These are phyloP conservation scores for Alternaria triticimaculans DNA, from an alignment of 2,329 filamentous ascomycete species.

Conservation along the genomic window DNA sequence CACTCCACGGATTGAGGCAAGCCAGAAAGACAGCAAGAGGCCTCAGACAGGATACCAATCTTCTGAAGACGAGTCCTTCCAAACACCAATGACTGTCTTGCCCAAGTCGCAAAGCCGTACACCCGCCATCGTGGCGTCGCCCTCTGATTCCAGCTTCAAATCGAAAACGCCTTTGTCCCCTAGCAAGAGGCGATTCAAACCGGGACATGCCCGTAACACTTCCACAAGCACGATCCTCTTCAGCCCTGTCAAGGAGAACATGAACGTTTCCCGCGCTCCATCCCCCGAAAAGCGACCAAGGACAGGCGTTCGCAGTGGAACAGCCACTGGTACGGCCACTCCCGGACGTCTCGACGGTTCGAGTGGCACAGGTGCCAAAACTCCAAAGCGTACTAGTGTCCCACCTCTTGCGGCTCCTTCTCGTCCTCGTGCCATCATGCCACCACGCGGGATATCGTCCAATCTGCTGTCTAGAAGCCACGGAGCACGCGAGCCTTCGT, in stretches of 20 bases:
- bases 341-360: conserved; percentile 39
- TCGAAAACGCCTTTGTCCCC: conserved; percentile 43
- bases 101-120: conserved; percentile 37
- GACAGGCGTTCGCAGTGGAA: conserved; percentile 41
- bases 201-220: conserved; percentile 72
- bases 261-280: conserved; percentile 43
- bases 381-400: conserved; percentile 50
- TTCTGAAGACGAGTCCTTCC: conserved; percentile 53
- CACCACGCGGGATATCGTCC: conserved; percentile 61
- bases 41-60: conserved; percentile 37
- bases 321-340: conserved; percentile 38
- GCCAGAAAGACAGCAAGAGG: conserved; percentile 37
- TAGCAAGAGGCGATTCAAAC: conserved; percentile 32
- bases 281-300: conserved; percentile 41
- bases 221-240: conserved; percentile 87
- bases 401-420: conserved; percentile 35
- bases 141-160: conserved; percentile 43
- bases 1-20: conserved; percentile 22
- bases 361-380: conserved; percentile 44
- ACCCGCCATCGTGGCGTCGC: conserved; percentile 29
- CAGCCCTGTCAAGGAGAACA: conserved; percentile 64
- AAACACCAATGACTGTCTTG: conserved; percentile 49
- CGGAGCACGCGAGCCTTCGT: conserved; percentile 62
- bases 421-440: conserved; percentile 40
- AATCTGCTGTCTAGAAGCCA: conserved; percentile 61